Evolutionary conservation across 176 grass and related monocot genomes (phyloP), one percentile per base, ranked within the genome.

Genomic region (Hordeum marinum): DNA sequence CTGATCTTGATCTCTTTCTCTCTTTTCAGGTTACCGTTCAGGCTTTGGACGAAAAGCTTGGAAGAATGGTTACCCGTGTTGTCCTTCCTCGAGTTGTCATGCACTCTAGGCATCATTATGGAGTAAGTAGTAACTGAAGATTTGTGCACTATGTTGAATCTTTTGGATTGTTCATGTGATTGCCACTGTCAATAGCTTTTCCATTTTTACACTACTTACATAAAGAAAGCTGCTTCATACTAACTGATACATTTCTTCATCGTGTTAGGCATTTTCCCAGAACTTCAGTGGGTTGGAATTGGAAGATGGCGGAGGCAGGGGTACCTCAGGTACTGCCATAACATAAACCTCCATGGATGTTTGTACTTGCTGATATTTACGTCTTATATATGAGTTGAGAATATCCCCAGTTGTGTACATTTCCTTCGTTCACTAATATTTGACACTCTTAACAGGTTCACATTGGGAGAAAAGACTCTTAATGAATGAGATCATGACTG

Each of bases 401-500:
- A 74, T 57, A 48, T 15, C 9, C 83, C 46, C 23, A 58, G 50
- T 67, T 83, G 37, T 61, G 31, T 68, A 61, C 50, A 21, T 77
- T 79, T 72, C 59, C 37, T n/a, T 6, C 40, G 36, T 58, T 54
- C 29, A 66, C 77, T 89, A 71, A 63, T 32, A 58, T 71, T 80
- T 80, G 18, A 15, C 45, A 41, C 70, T 40, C 17, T 62, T 62
- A 20, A 71, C 83, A 99, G 97, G 97, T 77, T 99, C 97, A 10
- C 97, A 99, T 46, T 99, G 97, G 97, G 97, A 99, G 88, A 99
- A 99, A 87, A 94, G 97, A 74, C 90, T 99, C 46, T 77, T 99
- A 79, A 99, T 99, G 97, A 99, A 99, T 80, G 97, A 99, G 76
- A 99, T 99, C 75, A 99, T 99, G 97, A 99, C 97, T 25, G 97